Base-by-base conservation (phyloP, 2,329 filamentous ascomycete species). In the Allantophomopsis lycopodina region DNA sequence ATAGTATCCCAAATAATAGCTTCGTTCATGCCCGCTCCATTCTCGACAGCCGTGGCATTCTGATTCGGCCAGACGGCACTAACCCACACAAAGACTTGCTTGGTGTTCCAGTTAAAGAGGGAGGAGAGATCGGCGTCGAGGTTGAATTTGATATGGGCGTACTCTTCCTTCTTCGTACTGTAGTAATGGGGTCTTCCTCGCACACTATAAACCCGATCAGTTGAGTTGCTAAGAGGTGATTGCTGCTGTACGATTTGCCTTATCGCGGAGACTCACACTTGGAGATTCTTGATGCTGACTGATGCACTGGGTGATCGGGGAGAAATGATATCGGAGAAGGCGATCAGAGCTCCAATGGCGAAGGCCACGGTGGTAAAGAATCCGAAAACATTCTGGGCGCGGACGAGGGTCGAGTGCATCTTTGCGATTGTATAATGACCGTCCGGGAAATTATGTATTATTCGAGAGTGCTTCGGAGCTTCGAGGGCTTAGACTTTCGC, bases 61-160 rank as follows among this genome's bases (percentile, higher is more conserved):
- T 55, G 42, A 34, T 54, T 51, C 18, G 69, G 65, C 76, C 76
- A 81, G 51, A 78, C 79, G 40, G 89, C 89, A 40, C 86, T 89
- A 43, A 98, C 79, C 66, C 94, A 98, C 59, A 95, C 79, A 64
- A 96, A 98, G 54, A 98, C 66, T 64, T 96, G 85, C 62, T 98
- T 98, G 15, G 93, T 98, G 70, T 98, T 98, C 91, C 89, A 98
- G 56, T 84, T 94, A 73, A 96, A 96, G 51, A 98, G 83, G 34
- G 81, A 81, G 44, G 78, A 82, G 44, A 98, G 74, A 64, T 98
- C 89, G 39, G 88, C 83, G 55, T 94, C 83, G 43, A 98, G 73
- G 54, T 88, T 84, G 69, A 98, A 98, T 58, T 80, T 82, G 57
- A 98, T 81, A 57, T 91, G 78, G 50, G 89, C 91, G 60, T 95